Evolutionary conservation across 768 basidiomycete genomes (phyloP).

Genomic region (Lyophyllum semitale): DNA sequence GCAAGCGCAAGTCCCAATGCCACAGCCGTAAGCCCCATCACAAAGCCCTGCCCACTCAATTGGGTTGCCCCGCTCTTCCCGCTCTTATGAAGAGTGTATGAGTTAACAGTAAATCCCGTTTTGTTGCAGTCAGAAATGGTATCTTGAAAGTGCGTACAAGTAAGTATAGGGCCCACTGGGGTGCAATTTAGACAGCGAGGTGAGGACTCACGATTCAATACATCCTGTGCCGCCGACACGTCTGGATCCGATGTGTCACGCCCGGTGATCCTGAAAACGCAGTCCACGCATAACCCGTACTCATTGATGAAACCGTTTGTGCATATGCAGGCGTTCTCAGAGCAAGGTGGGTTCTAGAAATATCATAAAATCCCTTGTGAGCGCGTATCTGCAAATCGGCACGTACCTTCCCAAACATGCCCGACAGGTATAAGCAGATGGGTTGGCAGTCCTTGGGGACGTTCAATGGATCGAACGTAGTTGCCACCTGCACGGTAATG

Average conservation of each 20-base stretch:
- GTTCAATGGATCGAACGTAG: background rate
- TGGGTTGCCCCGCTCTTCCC: background rate
- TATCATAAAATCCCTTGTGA: background rate
- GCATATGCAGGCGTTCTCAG: background rate
- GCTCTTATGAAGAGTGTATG: conserved; percentile 1
- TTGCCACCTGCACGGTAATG: background rate
- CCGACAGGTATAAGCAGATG: background rate
- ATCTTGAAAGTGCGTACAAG: background rate
- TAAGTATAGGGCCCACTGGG: too few relatives aligned
- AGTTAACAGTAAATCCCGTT: background rate
- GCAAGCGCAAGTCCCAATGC: background rate
- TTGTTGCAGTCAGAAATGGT: background rate
- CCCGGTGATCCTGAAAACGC: background rate
- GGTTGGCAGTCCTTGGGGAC: background rate
- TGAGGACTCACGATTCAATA: background rate
- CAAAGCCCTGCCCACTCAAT: background rate
- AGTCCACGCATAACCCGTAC: background rate
- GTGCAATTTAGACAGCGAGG: background rate
- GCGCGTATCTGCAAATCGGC: background rate
- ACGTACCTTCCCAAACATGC: background rate
- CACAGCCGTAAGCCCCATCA: background rate
- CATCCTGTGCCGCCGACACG: background rate
- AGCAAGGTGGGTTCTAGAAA: background rate
- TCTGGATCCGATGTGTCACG: background rate
- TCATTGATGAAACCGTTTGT: background rate